Evolutionary conservation across 139 green algal genomes (phyloP), one percentile per base, ranked within the genome.

Genomic region (Desmodesmus armatus): DNA sequence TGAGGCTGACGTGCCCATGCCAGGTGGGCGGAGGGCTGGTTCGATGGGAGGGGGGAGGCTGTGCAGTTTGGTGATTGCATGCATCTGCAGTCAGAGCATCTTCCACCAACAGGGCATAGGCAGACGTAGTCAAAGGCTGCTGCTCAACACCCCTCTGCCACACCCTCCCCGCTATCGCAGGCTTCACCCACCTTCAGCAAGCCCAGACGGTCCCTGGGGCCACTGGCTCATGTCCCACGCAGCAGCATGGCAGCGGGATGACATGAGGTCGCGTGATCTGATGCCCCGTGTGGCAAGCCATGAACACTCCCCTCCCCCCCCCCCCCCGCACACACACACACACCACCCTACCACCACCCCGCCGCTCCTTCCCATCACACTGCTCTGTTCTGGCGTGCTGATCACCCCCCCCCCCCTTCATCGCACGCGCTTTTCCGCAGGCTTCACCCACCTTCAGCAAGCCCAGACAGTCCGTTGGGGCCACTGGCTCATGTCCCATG

Each of bases 181-280:
- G 96, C 31, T 99, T 97, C 91, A 99, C 96, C 1, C 97, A 99
- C 92, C 90, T 99, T 67, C 97, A 99, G 92, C 91, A 93, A 29
- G 97, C 97, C 39, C 94, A 97, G 93, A 96, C 95, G 5, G 95
- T 99, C 71, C 94, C 97, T 98, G 96, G 94, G 91, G 88, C 78
- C 97, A 99, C 89, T 98, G 96, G 94, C 85, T 99, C 31, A 94
- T 99, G 80, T 92, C 91, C 73, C 97, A 99, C 88, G 93, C 92
- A 17, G 90, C 96, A 15, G 84, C 96, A 39, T 97, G 95, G 93
- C 96, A 99, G 91, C 91, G 97, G 0, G 97, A 99, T 81, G 93
- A 98, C 91, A 91, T 94, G 93, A 91, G 97, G 13, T 91, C 99
- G 74, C 39, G 85, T 4, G 97, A 99, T 85, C 90, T 98, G 40